Evolutionary conservation across 1,284 basidiomycete genomes (phyloP), one percentile per base, ranked within the genome.

Genomic region (Coniophora puteana): DNA sequence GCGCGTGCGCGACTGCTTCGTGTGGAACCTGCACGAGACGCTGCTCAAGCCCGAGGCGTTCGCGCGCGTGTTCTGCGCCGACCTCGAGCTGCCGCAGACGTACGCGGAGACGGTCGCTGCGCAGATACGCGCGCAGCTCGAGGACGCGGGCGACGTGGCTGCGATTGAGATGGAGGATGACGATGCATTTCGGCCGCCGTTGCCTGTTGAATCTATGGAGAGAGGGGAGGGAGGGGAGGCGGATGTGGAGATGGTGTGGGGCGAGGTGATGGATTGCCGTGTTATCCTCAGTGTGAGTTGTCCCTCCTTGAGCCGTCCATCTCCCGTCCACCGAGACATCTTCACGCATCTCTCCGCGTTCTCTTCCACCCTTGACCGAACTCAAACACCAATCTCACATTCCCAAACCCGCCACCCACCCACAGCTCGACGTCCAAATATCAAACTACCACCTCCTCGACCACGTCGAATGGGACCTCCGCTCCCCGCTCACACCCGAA

Each of bases 391-490:
- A 32, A 45, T 39, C 18, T 14, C 39, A 20, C 21, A 22, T 40
- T 39, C 38, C 46, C 30, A 31, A 16, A 38, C 20, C 16, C 34
- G 38, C 45, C 14, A 28, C 32, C 28, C n/a, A n/a, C n/a, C 32
- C 27, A 14, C 63, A 96, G 91, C 91, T 99, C 61, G 94, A 99
- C 65, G 91, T 99, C n/a, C 95, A 98, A 63, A 89, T 99, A 58
- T 87, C 86, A 34, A 89, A 86, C 14, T 76, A 93, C 60, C 90
- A 95, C 61, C 75, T 99, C 1, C 74, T 88, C 43, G 95, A 99
- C 66, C 89, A 94, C 50, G 90, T 99, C 53, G 96, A 99, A 66
- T 99, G 96, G 96, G 95, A 99, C 63, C 76, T 99, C 6, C 80
- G 92, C 23, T 97, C 94, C 0, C 77, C 87, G 0, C 78, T 98